These are phyloP conservation scores for Gracilaria vermiculophylla DNA, from an alignment of 23 red algal species.

Conservation along the genomic window DNA sequence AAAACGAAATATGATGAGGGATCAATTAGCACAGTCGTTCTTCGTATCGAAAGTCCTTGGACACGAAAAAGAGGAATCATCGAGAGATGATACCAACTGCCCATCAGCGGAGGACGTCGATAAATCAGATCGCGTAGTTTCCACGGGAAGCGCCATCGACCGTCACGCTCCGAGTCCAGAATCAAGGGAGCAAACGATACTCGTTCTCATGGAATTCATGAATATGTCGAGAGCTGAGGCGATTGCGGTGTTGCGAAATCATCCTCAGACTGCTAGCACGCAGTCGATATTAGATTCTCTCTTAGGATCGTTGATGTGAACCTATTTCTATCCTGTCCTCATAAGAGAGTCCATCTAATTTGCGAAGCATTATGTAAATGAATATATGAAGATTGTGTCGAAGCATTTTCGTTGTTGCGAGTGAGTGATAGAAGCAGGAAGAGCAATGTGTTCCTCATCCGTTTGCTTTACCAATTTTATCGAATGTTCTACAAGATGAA, in stretches of 20 bases:
- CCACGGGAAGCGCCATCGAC: not conserved
- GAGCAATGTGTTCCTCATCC: too few relatives aligned
- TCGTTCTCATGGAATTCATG: conserved; percentile 56
- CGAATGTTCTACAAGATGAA: too few relatives aligned
- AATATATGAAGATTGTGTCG: too few relatives aligned
- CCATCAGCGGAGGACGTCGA: not conserved
- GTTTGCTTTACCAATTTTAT: too few relatives aligned
- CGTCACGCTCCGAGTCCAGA: not conserved
- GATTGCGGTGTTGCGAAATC: conserved; percentile 33
- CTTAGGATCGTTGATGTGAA: conserved; percentile 17
- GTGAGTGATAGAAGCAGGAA: too few relatives aligned
- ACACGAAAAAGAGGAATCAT: not conserved
- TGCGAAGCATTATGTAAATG: too few relatives aligned
- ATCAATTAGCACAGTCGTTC: conserved; percentile 13
- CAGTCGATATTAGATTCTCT: conserved; percentile 37
- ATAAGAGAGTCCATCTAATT: not conserved
- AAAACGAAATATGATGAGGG: conserved; percentile 35
- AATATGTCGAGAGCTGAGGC: conserved; percentile 47
- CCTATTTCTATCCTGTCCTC: not conserved
- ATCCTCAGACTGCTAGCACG: conserved; percentile 36
- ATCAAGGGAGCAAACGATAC: conserved; percentile 26
- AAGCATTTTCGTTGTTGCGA: too few relatives aligned
- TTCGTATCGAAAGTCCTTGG: not conserved
- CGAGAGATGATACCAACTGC: not conserved
- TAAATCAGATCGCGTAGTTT: not conserved